Percentiles rank a stretch among this genome's conserved stretches.
These are phyloP conservation scores for Fusarium metavorans DNA, from an alignment of 2,329 filamentous ascomycete genomes.

Conservation along the genomic window DNA sequence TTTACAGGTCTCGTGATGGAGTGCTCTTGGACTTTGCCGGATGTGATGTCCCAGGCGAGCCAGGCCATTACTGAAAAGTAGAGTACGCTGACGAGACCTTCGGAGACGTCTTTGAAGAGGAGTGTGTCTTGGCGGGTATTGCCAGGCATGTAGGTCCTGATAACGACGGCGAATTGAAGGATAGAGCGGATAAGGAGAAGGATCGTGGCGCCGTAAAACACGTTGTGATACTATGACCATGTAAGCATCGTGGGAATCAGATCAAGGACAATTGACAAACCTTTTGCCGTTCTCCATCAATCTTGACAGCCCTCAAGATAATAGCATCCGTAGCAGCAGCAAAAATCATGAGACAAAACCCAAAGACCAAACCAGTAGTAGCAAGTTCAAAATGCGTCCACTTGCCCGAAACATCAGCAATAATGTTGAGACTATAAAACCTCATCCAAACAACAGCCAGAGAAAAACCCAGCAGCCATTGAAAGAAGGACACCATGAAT, in stretches of 20 bases:
- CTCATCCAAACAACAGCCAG: slow-evolving; percentile 21
- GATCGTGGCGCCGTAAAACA: slow-evolving; percentile 5
- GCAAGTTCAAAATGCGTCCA: slow-evolving; percentile 20
- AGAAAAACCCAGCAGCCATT: slow-evolving; percentile 14
- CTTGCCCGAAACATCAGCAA: slow-evolving; percentile 19
- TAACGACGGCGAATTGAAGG: slow-evolving; percentile 5
- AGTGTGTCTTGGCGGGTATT: slow-evolving; percentile 6
- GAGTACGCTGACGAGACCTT: slow-evolving; percentile 3
- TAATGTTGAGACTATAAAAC: slow-evolving; percentile 20
- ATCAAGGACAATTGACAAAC: neutral
- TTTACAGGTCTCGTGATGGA: neutral
- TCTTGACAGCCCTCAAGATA: neutral
- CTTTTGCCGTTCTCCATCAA: slow-evolving; percentile 6
- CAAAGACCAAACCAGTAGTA: slow-evolving; percentile 16
- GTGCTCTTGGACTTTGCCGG: neutral
- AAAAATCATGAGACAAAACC: slow-evolving; percentile 14
- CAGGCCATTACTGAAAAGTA: slow-evolving; percentile 5
- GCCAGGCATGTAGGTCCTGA: neutral
- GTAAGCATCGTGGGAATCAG: neutral
- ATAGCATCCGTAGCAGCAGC: slow-evolving; percentile 9
- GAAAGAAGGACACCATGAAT: slow-evolving; percentile 19
- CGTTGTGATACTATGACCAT: neutral
- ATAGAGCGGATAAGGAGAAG: slow-evolving; percentile 7
- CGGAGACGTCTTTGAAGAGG: slow-evolving; percentile 15
- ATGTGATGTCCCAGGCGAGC: slow-evolving; percentile 3